These are phyloP conservation scores for Penicillium sp. DNA, from an alignment of 2,329 filamentous ascomycete species.

Conservation along the genomic window DNA sequence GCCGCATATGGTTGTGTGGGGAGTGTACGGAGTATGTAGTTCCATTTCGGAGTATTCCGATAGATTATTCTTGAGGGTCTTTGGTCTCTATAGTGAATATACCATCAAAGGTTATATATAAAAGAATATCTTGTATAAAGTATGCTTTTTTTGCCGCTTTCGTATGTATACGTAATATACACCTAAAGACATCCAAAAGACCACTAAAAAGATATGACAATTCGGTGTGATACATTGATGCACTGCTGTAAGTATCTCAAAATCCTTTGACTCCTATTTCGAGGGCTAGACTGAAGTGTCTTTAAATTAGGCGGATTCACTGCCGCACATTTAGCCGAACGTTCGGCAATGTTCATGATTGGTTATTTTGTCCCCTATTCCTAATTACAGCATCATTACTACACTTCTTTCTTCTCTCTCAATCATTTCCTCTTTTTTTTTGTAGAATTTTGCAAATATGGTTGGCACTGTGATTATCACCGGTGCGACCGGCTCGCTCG, in stretches of 20 bases:
- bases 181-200: too few relatives aligned
- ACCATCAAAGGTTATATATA: too few relatives aligned
- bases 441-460: neutral
- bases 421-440: neutral
- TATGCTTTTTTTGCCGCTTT: too few relatives aligned
- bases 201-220: neutral
- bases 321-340: neutral
- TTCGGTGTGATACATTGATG: neutral
- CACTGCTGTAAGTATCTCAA: too few relatives aligned
- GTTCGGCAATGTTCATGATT: neutral
- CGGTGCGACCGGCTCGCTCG: slow-evolving; percentile 11
- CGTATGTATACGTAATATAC: too few relatives aligned
- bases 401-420: neutral
- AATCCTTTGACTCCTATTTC: too few relatives aligned
- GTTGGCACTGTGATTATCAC: slow-evolving; percentile 8
- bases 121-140: too few relatives aligned
- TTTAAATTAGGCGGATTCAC: too few relatives aligned
- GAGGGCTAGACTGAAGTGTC: too few relatives aligned
- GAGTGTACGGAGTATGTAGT: neutral
- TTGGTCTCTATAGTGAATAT: neutral
- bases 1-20: neutral
- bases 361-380: neutral
- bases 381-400: neutral
- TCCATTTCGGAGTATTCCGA: neutral
- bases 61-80: neutral